Evolutionary conservation across 768 basidiomycete genomes (phyloP).

Genomic region (Hygrophorus pudorinus): DNA sequence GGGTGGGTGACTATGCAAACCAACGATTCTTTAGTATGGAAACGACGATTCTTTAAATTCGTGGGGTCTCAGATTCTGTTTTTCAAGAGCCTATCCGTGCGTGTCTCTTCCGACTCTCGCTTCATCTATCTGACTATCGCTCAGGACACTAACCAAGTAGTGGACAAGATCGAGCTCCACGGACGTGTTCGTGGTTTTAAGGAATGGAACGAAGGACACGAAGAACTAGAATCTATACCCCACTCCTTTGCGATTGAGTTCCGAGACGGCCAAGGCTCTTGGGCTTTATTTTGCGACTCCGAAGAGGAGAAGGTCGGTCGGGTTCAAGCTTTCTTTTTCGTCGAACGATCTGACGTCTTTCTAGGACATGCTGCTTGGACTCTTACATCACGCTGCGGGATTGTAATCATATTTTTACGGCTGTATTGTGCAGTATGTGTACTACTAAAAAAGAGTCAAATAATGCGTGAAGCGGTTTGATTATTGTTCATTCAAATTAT

Average conservation of each 20-base stretch:
- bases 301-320: slow-evolving; percentile 50
- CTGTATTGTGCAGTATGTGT: neutral
- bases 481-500: slow-evolving; percentile 74
- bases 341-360: slow-evolving; percentile 1
- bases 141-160: slow-evolving; percentile 28
- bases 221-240: slow-evolving; percentile 55
- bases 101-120: slow-evolving; percentile 5
- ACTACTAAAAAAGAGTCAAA: neutral
- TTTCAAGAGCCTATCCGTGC: slow-evolving; percentile 42
- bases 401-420: neutral
- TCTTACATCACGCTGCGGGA: slow-evolving; percentile 24
- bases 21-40: slow-evolving; percentile 45
- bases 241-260: slow-evolving; percentile 62
- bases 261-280: slow-evolving; percentile 33
- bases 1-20: slow-evolving; percentile 61
- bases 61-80: slow-evolving; percentile 35
- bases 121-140: neutral
- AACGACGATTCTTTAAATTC: slow-evolving; percentile 54
- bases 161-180: slow-evolving; percentile 38
- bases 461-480: neutral
- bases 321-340: neutral
- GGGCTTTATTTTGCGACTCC: slow-evolving; percentile 52
- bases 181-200: slow-evolving; percentile 35
- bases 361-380: slow-evolving; percentile 37
- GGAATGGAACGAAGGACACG: slow-evolving; percentile 62